Evolutionary conservation across 1,284 basidiomycete genomes (phyloP).

Genomic region (Moesziomyces sp.): DNA sequence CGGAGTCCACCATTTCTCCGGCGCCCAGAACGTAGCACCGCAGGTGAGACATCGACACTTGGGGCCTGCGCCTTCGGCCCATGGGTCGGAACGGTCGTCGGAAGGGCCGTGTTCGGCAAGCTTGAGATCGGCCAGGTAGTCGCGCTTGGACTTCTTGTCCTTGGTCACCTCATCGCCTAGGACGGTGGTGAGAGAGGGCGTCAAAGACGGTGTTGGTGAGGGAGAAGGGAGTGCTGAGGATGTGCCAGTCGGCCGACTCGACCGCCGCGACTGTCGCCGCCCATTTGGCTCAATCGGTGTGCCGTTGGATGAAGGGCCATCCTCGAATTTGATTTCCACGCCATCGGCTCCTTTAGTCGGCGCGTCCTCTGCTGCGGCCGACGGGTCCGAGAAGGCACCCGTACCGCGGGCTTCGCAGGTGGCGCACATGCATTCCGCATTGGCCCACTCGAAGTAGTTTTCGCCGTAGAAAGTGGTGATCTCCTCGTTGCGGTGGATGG

Average conservation of each 20-base stretch:
- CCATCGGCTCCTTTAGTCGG: slow-evolving; percentile 9
- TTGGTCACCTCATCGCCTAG: slow-evolving; percentile 20
- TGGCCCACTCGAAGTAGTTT: slow-evolving; percentile 81
- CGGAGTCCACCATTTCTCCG: slow-evolving; percentile 66
- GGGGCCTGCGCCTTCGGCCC: slow-evolving; percentile 48
- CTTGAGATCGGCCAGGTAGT: slow-evolving; percentile 41
- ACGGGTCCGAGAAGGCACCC: slow-evolving; percentile 71
- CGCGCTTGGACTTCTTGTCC: slow-evolving; percentile 41
- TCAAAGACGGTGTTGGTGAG: slow-evolving; percentile 41
- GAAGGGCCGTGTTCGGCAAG: slow-evolving; percentile 49
- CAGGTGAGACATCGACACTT: slow-evolving; percentile 62
- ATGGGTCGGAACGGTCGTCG: slow-evolving; percentile 48
- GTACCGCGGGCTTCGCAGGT: slow-evolving; percentile 82
- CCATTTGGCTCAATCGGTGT: slow-evolving; percentile 30
- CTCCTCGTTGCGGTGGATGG: slow-evolving; percentile 83
- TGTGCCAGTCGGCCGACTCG: slow-evolving; percentile 21
- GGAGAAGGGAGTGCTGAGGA: slow-evolving; percentile 38
- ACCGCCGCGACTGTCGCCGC: slow-evolving; percentile 35
- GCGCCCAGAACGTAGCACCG: slow-evolving; percentile 60
- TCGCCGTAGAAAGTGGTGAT: slow-evolving; percentile 74
- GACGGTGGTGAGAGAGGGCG: slow-evolving; percentile 22
- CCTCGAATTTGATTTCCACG: slow-evolving; percentile 30
- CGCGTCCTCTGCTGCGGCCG: slow-evolving; percentile 3
- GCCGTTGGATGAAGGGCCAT: slow-evolving; percentile 8
- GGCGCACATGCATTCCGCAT: slow-evolving; percentile 86